Evolutionary conservation across 1,139 yeast genomes (phyloP).

Genomic region (Hyphopichia burtonii): DNA sequence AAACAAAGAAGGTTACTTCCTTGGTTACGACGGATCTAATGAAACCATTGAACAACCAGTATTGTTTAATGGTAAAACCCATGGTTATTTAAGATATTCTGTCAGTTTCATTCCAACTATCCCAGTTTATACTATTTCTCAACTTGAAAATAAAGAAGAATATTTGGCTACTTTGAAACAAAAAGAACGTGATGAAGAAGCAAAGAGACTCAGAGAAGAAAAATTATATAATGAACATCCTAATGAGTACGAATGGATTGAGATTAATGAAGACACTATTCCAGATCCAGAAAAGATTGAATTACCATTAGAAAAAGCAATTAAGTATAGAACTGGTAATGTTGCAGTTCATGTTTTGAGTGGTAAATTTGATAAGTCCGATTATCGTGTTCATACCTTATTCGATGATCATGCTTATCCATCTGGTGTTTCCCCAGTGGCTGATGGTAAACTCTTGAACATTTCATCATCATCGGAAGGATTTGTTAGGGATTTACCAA

Average conservation of each 20-base stretch:
- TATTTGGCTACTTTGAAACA: slow-evolving; percentile 28
- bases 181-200: slow-evolving; percentile 35
- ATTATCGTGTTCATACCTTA: slow-evolving; percentile 53
- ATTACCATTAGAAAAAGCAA: slow-evolving; percentile 51
- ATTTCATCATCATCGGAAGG: slow-evolving; percentile 50
- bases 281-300: slow-evolving; percentile 45
- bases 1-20: slow-evolving; percentile 42
- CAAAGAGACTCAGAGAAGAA: slow-evolving; percentile 39
- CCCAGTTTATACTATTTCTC: slow-evolving; percentile 60
- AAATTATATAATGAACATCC: slow-evolving; percentile 58
- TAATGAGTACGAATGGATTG: slow-evolving; percentile 63
- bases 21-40: slow-evolving; percentile 54
- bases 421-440: slow-evolving; percentile 49
- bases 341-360: slow-evolving; percentile 50
- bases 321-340: slow-evolving; percentile 61
- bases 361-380: slow-evolving; percentile 50
- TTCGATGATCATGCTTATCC: slow-evolving; percentile 68
- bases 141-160: slow-evolving; percentile 39
- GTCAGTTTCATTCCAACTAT: slow-evolving; percentile 63
- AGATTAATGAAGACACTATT: slow-evolving; percentile 46
- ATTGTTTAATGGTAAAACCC: slow-evolving; percentile 39
- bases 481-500: slow-evolving; percentile 67
- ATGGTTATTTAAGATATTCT: slow-evolving; percentile 55
- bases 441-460: slow-evolving; percentile 39
- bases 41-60: slow-evolving; percentile 47